phyloP scores from a whole-genome alignment of 305 asterid genomes.

The Fraxinus dipetala region DNA sequence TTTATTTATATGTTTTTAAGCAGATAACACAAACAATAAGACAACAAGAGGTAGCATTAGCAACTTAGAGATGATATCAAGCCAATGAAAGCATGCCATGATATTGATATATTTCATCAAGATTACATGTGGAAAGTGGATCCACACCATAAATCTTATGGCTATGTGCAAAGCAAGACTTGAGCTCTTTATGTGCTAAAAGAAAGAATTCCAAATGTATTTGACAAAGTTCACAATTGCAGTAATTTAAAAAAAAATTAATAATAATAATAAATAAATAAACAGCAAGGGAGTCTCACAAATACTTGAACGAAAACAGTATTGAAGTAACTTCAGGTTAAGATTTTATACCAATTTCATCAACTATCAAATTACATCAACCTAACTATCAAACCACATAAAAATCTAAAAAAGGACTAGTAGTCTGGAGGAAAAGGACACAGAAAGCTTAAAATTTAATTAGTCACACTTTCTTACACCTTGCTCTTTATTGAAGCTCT shows the following conservation, averaged over 20 bases:
- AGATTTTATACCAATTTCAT: neutral
- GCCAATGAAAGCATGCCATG: neutral
- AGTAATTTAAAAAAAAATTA: neutral
- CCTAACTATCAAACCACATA: neutral
- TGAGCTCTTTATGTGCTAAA: neutral
- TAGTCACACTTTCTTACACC: neutral
- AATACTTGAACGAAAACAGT: neutral
- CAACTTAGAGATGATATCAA: neutral
- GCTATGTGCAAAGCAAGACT: neutral
- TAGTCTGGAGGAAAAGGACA: neutral
- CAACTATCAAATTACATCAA: neutral
- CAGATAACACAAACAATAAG: neutral
- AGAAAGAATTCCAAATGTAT: neutral
- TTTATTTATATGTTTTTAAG: neutral
- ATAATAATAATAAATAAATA: neutral
- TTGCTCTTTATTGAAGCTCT: neutral
- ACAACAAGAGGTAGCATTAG: neutral
- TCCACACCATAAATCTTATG: neutral
- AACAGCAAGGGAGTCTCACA: neutral
- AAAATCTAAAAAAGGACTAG: neutral
- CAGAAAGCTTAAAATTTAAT: neutral
- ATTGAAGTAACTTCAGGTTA: neutral
- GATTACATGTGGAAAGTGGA: neutral
- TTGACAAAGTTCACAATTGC: neutral
- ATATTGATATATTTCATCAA: neutral